Evolutionary conservation across 2,329 filamentous ascomycete genomes (phyloP).

Genomic region (Biscogniauxia mediterranea): DNA sequence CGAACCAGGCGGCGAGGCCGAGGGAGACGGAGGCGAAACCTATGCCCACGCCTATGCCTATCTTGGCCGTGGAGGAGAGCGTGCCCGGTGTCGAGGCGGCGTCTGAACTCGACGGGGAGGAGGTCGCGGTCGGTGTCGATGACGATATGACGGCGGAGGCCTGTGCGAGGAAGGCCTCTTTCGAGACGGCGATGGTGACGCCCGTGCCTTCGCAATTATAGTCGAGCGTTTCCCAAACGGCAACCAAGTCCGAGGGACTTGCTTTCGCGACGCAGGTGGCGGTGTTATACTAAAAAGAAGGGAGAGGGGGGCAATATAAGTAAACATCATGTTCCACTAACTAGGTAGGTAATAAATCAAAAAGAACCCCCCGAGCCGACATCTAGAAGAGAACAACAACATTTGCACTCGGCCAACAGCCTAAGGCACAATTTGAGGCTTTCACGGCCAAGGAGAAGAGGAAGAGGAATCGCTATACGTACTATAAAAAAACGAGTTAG

Average conservation of each 20-base stretch:
- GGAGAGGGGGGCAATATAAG: background rate
- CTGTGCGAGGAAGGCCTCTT: slow-evolving; percentile 41
- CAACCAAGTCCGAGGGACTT: slow-evolving; percentile 37
- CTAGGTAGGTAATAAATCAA: background rate
- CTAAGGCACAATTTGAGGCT: background rate
- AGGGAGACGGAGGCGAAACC: slow-evolving; percentile 27
- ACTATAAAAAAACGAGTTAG: background rate
- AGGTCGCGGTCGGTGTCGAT: slow-evolving; percentile 16
- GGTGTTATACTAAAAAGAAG: slow-evolving; percentile 31
- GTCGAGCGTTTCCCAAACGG: slow-evolving; percentile 44
- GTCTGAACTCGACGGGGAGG: slow-evolving; percentile 14
- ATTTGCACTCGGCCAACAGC: background rate
- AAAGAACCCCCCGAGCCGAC: background rate
- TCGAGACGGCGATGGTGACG: slow-evolving; percentile 42
- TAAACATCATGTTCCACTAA: background rate
- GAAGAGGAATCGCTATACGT: background rate
- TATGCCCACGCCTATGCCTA: slow-evolving; percentile 41
- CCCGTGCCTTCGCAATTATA: slow-evolving; percentile 43
- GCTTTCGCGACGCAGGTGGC: slow-evolving; percentile 45
- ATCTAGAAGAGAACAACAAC: background rate
- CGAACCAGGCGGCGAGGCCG: slow-evolving; percentile 27
- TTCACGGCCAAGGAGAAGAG: background rate
- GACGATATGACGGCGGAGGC: slow-evolving; percentile 26
- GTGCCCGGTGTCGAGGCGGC: slow-evolving; percentile 7
- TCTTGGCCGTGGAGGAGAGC: slow-evolving; percentile 37